These are phyloP conservation scores for Yamadazyma trypodendri DNA, from an alignment of 1,139 yeast genomes.

Conservation along the genomic window DNA sequence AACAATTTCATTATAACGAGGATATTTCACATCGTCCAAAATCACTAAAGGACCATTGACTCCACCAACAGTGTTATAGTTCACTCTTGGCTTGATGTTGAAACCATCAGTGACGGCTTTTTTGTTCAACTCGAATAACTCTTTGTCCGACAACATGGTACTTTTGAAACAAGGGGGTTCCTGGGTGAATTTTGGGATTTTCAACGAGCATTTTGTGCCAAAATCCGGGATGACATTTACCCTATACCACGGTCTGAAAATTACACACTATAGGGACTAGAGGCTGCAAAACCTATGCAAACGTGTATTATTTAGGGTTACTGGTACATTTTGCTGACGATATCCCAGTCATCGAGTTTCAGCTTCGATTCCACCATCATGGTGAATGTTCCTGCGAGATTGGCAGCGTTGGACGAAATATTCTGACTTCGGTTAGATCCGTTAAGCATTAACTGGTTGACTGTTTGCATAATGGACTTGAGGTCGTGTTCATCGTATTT, in stretches of 20 bases:
- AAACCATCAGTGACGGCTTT: conserved; percentile 90
- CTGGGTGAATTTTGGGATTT: conserved; percentile 6
- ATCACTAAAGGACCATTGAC: conserved; percentile 98
- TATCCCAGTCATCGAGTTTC: conserved; percentile 44
- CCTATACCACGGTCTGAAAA: conserved; percentile 5
- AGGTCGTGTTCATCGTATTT: conserved; percentile 13
- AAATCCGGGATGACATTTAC: conserved; percentile 8
- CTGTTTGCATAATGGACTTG: conserved; percentile 24
- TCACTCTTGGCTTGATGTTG: conserved; percentile 83
- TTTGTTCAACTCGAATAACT: conserved; percentile 76
- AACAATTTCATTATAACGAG: conserved; percentile 94
- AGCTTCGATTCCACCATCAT: conserved; percentile 28
- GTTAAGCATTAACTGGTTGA: conserved; percentile 26
- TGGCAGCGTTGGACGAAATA: background rate
- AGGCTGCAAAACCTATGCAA: background rate
- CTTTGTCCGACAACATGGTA: conserved; percentile 47
- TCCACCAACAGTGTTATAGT: conserved; percentile 95
- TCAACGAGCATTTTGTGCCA: conserved; percentile 5
- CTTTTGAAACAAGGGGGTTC: conserved; percentile 4
- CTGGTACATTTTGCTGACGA: conserved; percentile 33
- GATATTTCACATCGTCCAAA: conserved; percentile 93
- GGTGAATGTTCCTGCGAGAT: conserved; percentile 8
- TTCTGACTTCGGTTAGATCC: conserved; percentile 12
- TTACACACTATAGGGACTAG: conserved; percentile 4
- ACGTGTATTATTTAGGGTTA: too few species aligned